A percentile compares a stretch with the other conserved stretches of the same genome.
Conservation (phyloP, 1,284 basidiomycete species). For the Fomitopsis pinicola region DNA sequence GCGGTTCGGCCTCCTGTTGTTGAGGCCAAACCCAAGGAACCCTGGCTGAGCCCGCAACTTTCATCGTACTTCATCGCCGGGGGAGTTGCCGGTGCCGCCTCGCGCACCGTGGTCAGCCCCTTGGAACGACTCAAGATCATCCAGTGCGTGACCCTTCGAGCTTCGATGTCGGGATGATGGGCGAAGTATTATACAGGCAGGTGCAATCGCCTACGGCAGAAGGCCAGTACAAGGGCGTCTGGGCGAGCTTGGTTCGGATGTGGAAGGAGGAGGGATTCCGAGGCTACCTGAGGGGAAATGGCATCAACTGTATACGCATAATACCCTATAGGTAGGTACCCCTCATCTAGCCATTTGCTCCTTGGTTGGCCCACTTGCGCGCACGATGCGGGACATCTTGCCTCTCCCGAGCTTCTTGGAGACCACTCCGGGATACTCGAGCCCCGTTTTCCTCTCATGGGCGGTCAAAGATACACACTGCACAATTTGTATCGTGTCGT, state of each 20-base stretch:
- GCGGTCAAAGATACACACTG: too few species aligned
- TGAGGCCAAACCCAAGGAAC: constrained; percentile 7
- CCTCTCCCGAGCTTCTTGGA: too few species aligned
- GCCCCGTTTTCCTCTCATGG: too few species aligned
- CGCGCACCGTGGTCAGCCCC: constrained; percentile 88
- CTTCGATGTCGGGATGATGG: neutral
- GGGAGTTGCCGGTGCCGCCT: constrained; percentile 78
- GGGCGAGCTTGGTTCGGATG: constrained; percentile 79
- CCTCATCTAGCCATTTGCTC: neutral
- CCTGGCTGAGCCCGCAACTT: constrained; percentile 52
- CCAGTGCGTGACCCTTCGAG: constrained; percentile 52
- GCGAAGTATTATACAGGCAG: constrained; percentile 49
- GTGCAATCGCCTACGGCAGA: constrained; percentile 65
- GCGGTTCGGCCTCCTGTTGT: neutral
- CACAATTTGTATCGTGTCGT: too few species aligned
- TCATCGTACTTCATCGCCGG: constrained; percentile 72
- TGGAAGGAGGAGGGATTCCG: constrained; percentile 90
- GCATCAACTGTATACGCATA: constrained; percentile 90
- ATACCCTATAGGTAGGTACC: constrained; percentile 63
- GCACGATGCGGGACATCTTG: too few species aligned
- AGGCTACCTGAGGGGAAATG: constrained; percentile 90
- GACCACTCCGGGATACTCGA: too few species aligned
- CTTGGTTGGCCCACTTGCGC: too few species aligned
- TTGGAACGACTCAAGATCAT: constrained; percentile 94
- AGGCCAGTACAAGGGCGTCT: constrained; percentile 78